These are phyloP conservation scores for Berkeleyomyces basicola DNA, from an alignment of 2,329 filamentous ascomycete genomes.

Conservation along the genomic window DNA sequence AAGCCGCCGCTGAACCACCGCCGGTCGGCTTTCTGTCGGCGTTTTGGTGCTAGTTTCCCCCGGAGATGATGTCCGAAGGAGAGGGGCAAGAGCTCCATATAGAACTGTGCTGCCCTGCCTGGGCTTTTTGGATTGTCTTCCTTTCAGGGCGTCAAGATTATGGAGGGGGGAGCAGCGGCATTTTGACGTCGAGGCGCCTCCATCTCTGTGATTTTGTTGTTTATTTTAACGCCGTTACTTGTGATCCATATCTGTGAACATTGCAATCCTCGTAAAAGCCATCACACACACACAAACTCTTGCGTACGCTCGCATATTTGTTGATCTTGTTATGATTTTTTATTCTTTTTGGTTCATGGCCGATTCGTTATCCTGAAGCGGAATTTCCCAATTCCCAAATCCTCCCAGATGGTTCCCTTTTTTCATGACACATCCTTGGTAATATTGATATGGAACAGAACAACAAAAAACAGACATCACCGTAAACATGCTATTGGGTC, in stretches of 20 bases:
- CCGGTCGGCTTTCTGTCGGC: background rate
- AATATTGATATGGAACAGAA: background rate
- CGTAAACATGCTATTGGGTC: conserved; percentile 4
- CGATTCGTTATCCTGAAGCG: conserved; percentile 5
- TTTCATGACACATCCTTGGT: conserved; percentile 7
- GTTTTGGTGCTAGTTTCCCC: background rate
- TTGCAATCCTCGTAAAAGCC: too few relatives aligned
- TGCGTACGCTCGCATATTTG: background rate
- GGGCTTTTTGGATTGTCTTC: background rate
- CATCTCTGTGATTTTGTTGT: too few relatives aligned
- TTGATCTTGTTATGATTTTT: conserved; percentile 8
- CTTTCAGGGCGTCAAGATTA: too few relatives aligned
- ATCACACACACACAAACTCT: too few relatives aligned
- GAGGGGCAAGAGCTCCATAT: background rate
- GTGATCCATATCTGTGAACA: too few relatives aligned
- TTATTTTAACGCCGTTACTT: too few relatives aligned
- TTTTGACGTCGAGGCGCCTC: too few relatives aligned
- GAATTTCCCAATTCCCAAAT: conserved; percentile 1
- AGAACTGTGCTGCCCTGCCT: too few relatives aligned
- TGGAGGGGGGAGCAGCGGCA: too few relatives aligned
- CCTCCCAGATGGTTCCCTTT: background rate
- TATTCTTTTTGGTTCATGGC: conserved; percentile 10
- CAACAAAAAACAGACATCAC: conserved; percentile 9
- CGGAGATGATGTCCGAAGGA: conserved; percentile 5
- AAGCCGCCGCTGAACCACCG: background rate